Evolutionary conservation across 768 basidiomycete genomes (phyloP), one percentile per base, ranked within the genome.

Genomic region (Wakefieldia striispora): DNA sequence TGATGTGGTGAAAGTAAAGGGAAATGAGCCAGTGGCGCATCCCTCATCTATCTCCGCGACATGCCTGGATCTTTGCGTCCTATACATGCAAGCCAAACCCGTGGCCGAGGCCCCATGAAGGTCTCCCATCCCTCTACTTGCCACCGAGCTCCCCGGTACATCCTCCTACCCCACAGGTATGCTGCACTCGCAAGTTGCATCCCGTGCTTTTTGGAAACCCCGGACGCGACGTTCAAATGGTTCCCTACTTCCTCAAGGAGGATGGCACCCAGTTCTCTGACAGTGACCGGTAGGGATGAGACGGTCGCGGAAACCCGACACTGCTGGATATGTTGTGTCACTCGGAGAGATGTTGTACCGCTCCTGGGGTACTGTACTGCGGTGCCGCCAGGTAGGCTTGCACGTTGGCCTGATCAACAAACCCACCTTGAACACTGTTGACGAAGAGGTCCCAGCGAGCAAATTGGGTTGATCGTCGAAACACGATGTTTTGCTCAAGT

Each of bases 401-500:
- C 78, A 92, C 59, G 88, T 93, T 42, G 91, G 91, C 12, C 64
- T 94, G 69, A 81, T 94, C 68, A 94, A 94, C 74, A 94, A 93
- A 71, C 75, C 88, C 4, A 84, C 85, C 21, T 72, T 93, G 57
- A 92, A 92, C 67, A 64, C 90, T 23, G 82, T 93, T 13, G 91
- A 93, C 66, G 91, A 94, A 65, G 67, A 89, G 73, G n/a, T n/a
- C n/a, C n/a, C n/a, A n/a, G 82, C 83, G 54, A 45, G 67, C 41
- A 65, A 47, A 35, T 10, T 34, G n/a, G 19, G 43, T 27, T 39
- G 5, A 12, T 23, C 40, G 31, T 37, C 23, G 10, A 27, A 43
- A 8, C 13, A 19, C 2, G 7, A 23, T 14, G 24, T 47, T 23
- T 36, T n/a, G 13, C 64, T 20, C 9, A 3, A 3, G 17, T 17